These are phyloP conservation scores for Fusarium protoensiforme DNA, from an alignment of 2,329 filamentous ascomycete genomes.

Conservation along the genomic window DNA sequence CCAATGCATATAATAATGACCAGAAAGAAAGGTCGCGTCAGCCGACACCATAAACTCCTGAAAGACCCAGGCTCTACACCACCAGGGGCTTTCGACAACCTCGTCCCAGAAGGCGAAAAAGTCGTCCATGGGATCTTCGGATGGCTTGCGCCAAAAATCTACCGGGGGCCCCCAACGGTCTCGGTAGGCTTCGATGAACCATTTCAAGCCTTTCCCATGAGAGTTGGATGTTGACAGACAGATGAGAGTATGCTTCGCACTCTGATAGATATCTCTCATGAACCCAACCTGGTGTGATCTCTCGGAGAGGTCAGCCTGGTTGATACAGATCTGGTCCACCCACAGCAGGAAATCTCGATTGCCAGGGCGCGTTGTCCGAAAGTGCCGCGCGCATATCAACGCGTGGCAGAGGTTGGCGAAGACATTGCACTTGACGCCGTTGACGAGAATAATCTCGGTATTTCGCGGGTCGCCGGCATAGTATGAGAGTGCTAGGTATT, in stretches of 20 bases:
- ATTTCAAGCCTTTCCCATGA: background rate
- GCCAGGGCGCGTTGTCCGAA: background rate
- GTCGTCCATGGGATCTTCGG: too few species aligned
- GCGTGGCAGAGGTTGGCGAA: slow-evolving; percentile 18
- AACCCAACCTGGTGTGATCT: slow-evolving; percentile 22
- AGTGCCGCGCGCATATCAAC: background rate
- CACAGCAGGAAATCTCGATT: background rate
- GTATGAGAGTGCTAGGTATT: slow-evolving; percentile 13
- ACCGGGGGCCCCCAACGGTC: too few species aligned
- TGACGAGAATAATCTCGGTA: background rate
- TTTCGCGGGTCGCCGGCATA: background rate
- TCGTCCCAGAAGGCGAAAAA: background rate
- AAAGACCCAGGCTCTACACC: slow-evolving; percentile 13
- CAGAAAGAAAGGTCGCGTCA: background rate
- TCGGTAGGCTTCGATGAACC: background rate
- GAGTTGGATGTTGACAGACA: background rate
- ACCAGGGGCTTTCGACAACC: background rate
- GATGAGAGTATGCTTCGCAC: background rate
- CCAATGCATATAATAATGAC: background rate
- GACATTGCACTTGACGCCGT: background rate
- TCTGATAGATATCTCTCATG: slow-evolving; percentile 6
- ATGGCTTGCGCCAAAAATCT: too few species aligned
- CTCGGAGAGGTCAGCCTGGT: background rate
- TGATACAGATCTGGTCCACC: slow-evolving; percentile 20
- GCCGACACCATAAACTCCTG: slow-evolving; percentile 8